Conservation (phyloP, 1,139 yeast species). For the Scheffersomyces parashehatae region DNA sequence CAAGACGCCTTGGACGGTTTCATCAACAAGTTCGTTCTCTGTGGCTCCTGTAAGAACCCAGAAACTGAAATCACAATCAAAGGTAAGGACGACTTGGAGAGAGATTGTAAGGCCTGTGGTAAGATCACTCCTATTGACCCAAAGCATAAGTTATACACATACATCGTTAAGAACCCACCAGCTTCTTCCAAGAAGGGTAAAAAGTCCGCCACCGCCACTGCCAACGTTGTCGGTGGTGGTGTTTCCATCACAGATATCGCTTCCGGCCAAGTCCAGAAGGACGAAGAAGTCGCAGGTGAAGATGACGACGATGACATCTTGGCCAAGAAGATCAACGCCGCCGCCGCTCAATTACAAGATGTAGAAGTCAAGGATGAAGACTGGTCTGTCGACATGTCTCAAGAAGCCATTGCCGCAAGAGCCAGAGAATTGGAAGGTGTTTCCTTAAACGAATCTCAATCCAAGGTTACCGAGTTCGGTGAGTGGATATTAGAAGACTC, state of each 20-base stretch:
- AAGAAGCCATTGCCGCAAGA: conserved; percentile 93
- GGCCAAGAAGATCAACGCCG: conserved; percentile 80
- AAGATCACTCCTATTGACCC: conserved; percentile 81
- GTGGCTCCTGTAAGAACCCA: conserved; percentile 96
- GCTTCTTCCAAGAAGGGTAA: conserved; percentile 56
- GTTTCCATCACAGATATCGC: conserved; percentile 77
- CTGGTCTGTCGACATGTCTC: conserved; percentile 98
- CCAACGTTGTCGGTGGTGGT: conserved; percentile 89
- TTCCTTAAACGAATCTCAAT: conserved; percentile 42
- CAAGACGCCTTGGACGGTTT: conserved; percentile 96
- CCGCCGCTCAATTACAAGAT: conserved; percentile 68
- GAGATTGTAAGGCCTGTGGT: conserved; percentile 99
- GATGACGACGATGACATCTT: conserved; percentile 75
- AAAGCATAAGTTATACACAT: conserved; percentile 82
- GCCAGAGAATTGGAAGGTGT: conserved; percentile 80
- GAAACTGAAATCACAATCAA: conserved; percentile 90
- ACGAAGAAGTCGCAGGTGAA: conserved; percentile 26
- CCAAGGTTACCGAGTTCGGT: conserved; percentile 75
- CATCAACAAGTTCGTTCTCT: conserved; percentile 86
- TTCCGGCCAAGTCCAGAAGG: conserved; percentile 47
- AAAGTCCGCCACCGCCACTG: conserved; percentile 87
- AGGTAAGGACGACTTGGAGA: conserved; percentile 73
- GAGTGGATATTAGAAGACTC: conserved; percentile 73
- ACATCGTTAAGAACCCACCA: conserved; percentile 92
- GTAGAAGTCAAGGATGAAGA: conserved; percentile 81